These are phyloP conservation scores for Talaromyces borbonicus DNA, from an alignment of 495 filamentous ascomycete genomes.

Conservation along the genomic window DNA sequence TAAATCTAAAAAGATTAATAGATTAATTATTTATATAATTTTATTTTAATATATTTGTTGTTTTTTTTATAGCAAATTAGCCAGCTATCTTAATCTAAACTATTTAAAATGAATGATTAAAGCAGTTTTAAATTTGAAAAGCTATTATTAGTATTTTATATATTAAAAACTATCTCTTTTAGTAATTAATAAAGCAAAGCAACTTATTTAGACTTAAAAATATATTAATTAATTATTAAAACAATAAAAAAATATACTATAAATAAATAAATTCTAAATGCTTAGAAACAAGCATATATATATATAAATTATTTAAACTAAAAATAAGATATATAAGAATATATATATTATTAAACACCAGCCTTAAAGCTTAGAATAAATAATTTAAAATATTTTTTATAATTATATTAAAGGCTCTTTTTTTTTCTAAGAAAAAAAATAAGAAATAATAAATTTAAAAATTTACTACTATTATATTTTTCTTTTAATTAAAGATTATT, in stretches of 20 bases:
- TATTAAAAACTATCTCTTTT: background rate
- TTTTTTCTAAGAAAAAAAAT: too few relatives aligned
- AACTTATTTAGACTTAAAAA: background rate
- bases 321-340: background rate
- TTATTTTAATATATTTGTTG: background rate
- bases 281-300: background rate
- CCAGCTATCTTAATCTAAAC: background rate
- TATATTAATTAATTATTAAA: background rate
- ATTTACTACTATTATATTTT: too few relatives aligned
- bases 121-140: background rate
- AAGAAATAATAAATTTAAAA: too few relatives aligned
- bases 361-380: background rate
- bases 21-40: background rate
- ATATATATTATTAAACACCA: too few relatives aligned
- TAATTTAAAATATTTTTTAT: background rate
- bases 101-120: background rate
- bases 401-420: conserved; percentile 11
- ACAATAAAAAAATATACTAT: background rate
- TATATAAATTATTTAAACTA: background rate
- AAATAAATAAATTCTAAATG: background rate
- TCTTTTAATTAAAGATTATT: too few relatives aligned
- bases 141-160: background rate
- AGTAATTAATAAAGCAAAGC: background rate
- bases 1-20: background rate
- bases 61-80: background rate